Base-by-base conservation (phyloP, 2,329 filamentous ascomycete genomes). In the Claviceps sorghi region DNA sequence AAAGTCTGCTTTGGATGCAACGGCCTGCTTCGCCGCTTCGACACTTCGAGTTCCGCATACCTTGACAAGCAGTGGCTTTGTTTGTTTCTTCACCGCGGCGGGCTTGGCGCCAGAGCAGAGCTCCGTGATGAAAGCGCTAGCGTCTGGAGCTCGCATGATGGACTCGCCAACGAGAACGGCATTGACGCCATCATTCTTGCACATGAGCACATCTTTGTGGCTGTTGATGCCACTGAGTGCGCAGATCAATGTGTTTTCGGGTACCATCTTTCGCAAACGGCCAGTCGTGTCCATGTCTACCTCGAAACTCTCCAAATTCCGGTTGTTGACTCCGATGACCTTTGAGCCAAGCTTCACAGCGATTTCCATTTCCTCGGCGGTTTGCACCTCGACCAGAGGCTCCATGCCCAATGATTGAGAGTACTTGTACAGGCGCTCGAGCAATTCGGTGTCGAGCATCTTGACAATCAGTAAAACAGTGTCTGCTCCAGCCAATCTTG, bases 271-370 rank as follows among this genome's bases (percentile, higher is more conserved):
- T 69, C 95, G 87, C 48, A 98, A 72, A 26, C 91, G 83, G 62
- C 86, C 89, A 1, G 91, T 95, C 0, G 91, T 98, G 55, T 86
- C 83, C 57, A 98, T 79, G 65, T 98, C 94, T 21, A 98, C 93
- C 64, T 97, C 90, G 61, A 98, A 98, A 62, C 84, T 97, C 59
- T 91, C 91, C 13, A 98, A 76, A 63, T 98, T 95, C 52, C 93
- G 83, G 72, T 98, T 98, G 71, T 98, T 98, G 60, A 98, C 93
- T 29, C 93, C 93, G 61, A 98, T 95, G 40, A 88, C 91, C 68
- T 90, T 85, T 22, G 93, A 80, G 11, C 91, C 93, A 22, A 98
- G 76, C 53, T 86, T 79, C 46, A 96, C 82, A 8, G 94, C 93
- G 53, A 82, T 83, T 41, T 84, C 77, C 88, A 96, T 98, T 69